A percentile compares a stretch with the other conserved stretches of the same genome.
phyloP scores from a whole-genome alignment of 306 rosid species.

The Citrullus amarus region DNA sequence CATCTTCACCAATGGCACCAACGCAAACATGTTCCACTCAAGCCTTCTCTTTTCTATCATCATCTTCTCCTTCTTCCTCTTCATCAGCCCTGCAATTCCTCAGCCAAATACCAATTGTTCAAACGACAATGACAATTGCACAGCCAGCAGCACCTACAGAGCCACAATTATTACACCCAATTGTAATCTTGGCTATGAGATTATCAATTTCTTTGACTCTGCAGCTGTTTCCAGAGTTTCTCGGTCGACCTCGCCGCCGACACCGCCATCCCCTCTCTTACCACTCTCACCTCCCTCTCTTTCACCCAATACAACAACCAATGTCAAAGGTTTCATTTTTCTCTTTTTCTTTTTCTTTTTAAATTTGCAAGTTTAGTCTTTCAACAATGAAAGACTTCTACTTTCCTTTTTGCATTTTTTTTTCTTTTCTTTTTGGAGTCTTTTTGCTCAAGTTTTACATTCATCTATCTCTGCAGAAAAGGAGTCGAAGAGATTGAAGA shows the following conservation, averaged over 20 bases:
- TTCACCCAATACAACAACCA: background rate
- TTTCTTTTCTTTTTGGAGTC: background rate
- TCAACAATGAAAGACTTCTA: background rate
- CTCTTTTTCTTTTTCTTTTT: background rate
- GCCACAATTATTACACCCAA: background rate
- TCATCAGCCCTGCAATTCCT: background rate
- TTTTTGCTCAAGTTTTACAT: background rate
- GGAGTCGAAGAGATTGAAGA: background rate
- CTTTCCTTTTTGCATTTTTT: background rate
- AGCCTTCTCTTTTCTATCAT: background rate
- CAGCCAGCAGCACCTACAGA: constrained; percentile 25
- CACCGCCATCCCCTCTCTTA: background rate
- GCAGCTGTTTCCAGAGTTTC: background rate
- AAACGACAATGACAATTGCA: constrained; percentile 25
- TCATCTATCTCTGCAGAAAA: background rate
- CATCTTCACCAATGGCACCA: background rate
- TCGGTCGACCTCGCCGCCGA: background rate
- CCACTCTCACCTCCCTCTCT: background rate
- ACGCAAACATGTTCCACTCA: background rate
- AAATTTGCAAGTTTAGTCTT: too few relatives aligned
- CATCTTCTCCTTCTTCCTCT: background rate
- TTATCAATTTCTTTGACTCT: background rate
- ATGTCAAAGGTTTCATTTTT: background rate
- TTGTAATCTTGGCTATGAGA: background rate
- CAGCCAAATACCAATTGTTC: background rate